phyloP scores from a whole-genome alignment of 805 yeast species.

The Candida oleophila region DNA sequence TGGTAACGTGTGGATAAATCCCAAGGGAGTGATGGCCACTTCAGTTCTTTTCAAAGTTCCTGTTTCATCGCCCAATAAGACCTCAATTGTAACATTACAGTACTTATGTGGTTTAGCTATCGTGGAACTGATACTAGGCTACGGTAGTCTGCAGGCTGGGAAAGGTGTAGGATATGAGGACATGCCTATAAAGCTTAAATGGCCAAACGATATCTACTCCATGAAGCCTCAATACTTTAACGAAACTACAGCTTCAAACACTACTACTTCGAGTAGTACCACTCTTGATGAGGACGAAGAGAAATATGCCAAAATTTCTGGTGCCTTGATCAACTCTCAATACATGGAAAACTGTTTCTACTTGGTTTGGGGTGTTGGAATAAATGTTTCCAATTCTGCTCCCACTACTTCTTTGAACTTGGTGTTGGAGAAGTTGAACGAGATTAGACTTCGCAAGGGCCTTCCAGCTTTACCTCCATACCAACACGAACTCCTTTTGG shows the following conservation, averaged over 20 bases:
- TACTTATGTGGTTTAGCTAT: slow-evolving; percentile 81
- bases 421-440: slow-evolving; percentile 63
- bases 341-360: slow-evolving; percentile 58
- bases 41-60: slow-evolving; percentile 70
- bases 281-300: slow-evolving; percentile 51
- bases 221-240: slow-evolving; percentile 58
- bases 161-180: slow-evolving; percentile 59
- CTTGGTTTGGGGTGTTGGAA: slow-evolving; percentile 82
- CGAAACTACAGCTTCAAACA: slow-evolving; percentile 11
- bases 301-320: slow-evolving; percentile 75
- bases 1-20: slow-evolving; percentile 93
- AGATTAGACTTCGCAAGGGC: slow-evolving; percentile 43
- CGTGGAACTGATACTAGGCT: slow-evolving; percentile 68
- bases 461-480: slow-evolving; percentile 44
- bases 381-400: slow-evolving; percentile 78
- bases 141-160: slow-evolving; percentile 43
- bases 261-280: neutral
- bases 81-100: slow-evolving; percentile 79
- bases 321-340: slow-evolving; percentile 80
- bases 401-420: slow-evolving; percentile 89
- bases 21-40: slow-evolving; percentile 84
- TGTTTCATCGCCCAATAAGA: slow-evolving; percentile 33
- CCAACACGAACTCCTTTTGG: slow-evolving; percentile 55
- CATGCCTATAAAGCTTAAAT: slow-evolving; percentile 79
- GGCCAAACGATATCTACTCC: slow-evolving; percentile 95